These are phyloP conservation scores for Rhynchospora pubera DNA, from an alignment of 176 grass and related monocot genomes.

Conservation along the genomic window DNA sequence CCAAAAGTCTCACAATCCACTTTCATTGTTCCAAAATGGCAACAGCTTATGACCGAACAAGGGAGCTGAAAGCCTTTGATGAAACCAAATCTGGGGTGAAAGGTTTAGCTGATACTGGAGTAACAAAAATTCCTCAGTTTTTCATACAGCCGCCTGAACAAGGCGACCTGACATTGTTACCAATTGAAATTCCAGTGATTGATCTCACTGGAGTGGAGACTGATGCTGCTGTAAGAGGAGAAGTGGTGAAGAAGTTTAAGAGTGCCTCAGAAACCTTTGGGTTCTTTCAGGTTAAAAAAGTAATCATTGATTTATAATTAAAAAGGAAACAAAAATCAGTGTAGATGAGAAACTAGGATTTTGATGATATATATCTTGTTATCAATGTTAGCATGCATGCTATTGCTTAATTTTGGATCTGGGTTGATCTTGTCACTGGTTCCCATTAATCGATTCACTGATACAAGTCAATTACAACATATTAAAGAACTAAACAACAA, in stretches of 20 bases:
- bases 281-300: conserved; percentile 35
- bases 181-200: conserved; percentile 34
- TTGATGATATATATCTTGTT: background rate
- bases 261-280: conserved; percentile 27
- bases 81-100: conserved; percentile 61
- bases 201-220: conserved; percentile 15
- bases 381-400: background rate
- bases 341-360: too few species aligned
- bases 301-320: background rate
- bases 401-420: background rate
- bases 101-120: conserved; percentile 41
- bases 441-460: too few species aligned
- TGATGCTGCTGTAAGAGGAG: background rate
- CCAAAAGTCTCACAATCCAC: background rate
- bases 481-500: too few species aligned
- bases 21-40: background rate
- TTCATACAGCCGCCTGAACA: conserved; percentile 16
- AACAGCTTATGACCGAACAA: conserved; percentile 12
- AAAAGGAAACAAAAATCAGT: too few species aligned
- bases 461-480: too few species aligned
- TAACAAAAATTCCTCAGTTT: conserved; percentile 24
- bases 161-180: background rate
- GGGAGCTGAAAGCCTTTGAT: conserved; percentile 42
- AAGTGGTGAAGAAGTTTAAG: conserved; percentile 1
- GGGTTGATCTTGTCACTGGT: too few species aligned